phyloP scores from a whole-genome alignment of 805 yeast genomes.

The Tetrapisispora nanseiensis region DNA sequence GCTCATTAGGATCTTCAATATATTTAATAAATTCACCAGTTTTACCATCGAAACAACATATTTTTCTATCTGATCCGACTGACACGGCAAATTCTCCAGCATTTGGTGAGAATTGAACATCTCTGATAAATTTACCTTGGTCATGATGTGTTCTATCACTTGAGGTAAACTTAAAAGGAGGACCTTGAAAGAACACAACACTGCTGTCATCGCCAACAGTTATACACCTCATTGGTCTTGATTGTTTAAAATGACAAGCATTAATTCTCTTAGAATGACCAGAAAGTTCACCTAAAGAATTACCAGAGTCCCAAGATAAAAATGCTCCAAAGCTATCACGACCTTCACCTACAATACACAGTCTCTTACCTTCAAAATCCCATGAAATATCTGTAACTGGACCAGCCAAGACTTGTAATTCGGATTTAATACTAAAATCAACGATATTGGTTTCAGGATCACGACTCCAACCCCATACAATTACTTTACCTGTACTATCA shows the following conservation, averaged over 20 bases:
- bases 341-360: constrained; percentile 93
- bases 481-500: constrained; percentile 81
- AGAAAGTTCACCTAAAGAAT: constrained; percentile 90
- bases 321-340: constrained; percentile 87
- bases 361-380: constrained; percentile 80
- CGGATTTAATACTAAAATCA: constrained; percentile 56
- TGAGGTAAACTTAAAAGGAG: constrained; percentile 80
- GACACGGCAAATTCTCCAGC: constrained; percentile 56
- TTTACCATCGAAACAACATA: constrained; percentile 77
- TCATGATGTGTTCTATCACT: constrained; percentile 67
- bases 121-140: constrained; percentile 58
- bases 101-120: constrained; percentile 71
- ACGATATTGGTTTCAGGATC: constrained; percentile 36
- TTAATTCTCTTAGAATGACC: constrained; percentile 83
- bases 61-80: constrained; percentile 76
- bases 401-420: constrained; percentile 71
- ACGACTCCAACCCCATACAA: constrained; percentile 61
- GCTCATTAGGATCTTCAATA: constrained; percentile 31
- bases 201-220: constrained; percentile 87
- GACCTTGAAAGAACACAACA: constrained; percentile 78
- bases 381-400: constrained; percentile 76
- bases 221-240: constrained; percentile 86
- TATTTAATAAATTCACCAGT: constrained; percentile 63
- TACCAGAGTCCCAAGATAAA: constrained; percentile 89
- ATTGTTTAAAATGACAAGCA: constrained; percentile 74